A percentile compares a stretch with the other conserved stretches of the same genome.
Evolutionary conservation across 306 rosid genomes (phyloP).

Genomic region (Hippophae gyantsensis): DNA sequence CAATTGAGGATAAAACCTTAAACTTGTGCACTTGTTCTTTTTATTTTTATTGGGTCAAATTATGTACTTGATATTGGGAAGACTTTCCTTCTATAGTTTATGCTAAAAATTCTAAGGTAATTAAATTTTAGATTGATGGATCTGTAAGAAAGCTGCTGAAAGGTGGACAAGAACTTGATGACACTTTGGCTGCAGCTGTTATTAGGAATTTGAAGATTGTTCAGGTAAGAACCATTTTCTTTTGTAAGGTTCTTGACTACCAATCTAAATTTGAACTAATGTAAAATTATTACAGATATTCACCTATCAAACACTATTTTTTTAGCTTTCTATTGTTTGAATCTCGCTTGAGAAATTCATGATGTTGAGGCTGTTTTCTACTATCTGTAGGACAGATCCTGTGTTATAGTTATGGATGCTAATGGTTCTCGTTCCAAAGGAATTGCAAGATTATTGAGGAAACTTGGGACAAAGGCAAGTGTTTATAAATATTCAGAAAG

Average conservation of each 20-base stretch:
- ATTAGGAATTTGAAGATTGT: constrained; percentile 77
- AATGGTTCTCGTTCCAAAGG: constrained; percentile 75
- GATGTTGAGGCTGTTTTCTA: constrained; percentile 37
- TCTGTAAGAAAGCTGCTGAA: constrained; percentile 50
- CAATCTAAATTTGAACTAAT: constrained; percentile 7
- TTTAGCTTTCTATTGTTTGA: constrained; percentile 10
- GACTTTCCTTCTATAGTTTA: constrained; percentile 1
- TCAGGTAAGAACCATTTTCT: constrained; percentile 43
- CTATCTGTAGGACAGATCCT: constrained; percentile 86
- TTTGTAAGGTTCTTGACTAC: constrained; percentile 1
- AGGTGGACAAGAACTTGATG: constrained; percentile 64
- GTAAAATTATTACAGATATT: not conserved
- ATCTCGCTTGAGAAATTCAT: constrained; percentile 27
- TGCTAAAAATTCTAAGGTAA: constrained; percentile 4
- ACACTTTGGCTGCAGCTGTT: constrained; percentile 57
- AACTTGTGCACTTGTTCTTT: no score
- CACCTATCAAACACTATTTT: constrained; percentile 12
- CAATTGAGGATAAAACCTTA: constrained; percentile 1
- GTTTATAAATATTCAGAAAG: constrained; percentile 9
- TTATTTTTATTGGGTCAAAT: not conserved
- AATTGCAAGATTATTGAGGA: constrained; percentile 82
- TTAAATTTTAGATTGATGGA: constrained; percentile 45
- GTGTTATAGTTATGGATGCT: constrained; percentile 83
- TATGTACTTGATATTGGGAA: constrained; percentile 10
- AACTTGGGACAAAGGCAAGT: constrained; percentile 79